A percentile compares a stretch with the other conserved stretches of the same genome.
Conservation (phyloP, 345 rosid genomes). For the Salix dunnii region DNA sequence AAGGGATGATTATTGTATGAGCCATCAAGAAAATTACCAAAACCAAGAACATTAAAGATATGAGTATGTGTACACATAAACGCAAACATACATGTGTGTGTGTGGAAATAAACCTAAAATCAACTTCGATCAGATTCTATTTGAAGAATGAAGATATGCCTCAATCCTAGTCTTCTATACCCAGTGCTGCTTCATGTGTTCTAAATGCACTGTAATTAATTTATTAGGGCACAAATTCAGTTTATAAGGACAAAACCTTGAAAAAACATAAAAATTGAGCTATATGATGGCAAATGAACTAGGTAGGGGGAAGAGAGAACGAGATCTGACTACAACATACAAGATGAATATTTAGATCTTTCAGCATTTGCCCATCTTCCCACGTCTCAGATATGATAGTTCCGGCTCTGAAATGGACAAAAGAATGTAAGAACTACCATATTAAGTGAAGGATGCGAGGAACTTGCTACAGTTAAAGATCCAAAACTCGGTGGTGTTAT, state of each 20-base stretch:
- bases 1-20: neutral
- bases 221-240: neutral
- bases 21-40: neutral
- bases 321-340: conserved; percentile 41
- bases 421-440: neutral
- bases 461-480: neutral
- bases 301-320: neutral
- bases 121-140: too few relatives aligned
- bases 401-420: conserved; percentile 73
- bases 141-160: neutral
- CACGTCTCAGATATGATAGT: conserved; percentile 95
- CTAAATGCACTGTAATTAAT: neutral
- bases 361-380: conserved; percentile 97
- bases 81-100: too few relatives aligned
- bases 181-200: neutral
- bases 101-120: too few relatives aligned
- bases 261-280: neutral
- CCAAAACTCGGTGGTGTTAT: neutral
- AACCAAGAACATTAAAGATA: too few relatives aligned
- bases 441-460: neutral
- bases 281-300: conserved; percentile 2
- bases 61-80: too few relatives aligned
- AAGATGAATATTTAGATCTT: conserved; percentile 90
- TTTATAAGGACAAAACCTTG: neutral
- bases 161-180: neutral